A percentile compares a stretch with the other conserved stretches of the same genome.
Evolutionary conservation across 1,284 basidiomycete species (phyloP).

Genomic region (Puccinia horiana): DNA sequence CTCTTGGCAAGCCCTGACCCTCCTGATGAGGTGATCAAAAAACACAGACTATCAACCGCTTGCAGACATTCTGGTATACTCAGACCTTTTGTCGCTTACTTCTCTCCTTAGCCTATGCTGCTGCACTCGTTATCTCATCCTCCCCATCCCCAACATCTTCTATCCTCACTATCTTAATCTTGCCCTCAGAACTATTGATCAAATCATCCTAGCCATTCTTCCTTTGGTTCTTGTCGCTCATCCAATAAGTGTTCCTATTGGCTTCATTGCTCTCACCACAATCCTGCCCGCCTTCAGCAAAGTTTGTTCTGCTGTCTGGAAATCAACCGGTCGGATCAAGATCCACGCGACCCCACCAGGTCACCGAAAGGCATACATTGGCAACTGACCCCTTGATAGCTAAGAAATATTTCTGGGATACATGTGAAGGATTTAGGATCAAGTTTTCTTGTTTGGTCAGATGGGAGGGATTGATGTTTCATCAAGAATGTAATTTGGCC

Average conservation of each 20-base stretch:
- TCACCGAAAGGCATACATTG: conserved; percentile 85
- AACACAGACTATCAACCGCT: conserved; percentile 31
- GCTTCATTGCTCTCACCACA: conserved; percentile 40
- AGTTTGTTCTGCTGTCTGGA: conserved; percentile 38
- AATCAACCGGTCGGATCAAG: conserved; percentile 41
- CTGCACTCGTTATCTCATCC: conserved; percentile 31
- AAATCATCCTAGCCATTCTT: conserved; percentile 44
- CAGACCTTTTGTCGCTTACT: conserved; percentile 26
- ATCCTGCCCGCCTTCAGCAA: conserved; percentile 45
- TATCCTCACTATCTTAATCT: conserved; percentile 28
- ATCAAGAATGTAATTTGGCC: conserved; percentile 72
- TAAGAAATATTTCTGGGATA: conserved; percentile 83
- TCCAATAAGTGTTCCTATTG: conserved; percentile 36
- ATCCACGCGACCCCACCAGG: too few species aligned
- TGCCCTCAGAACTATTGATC: conserved; percentile 30
- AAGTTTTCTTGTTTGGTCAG: conserved; percentile 74
- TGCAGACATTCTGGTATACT: conserved; percentile 14
- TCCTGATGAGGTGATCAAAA: conserved; percentile 49
- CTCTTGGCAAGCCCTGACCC: conserved; percentile 33
- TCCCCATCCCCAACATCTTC: conserved; percentile 41
- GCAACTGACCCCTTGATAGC: conserved; percentile 67
- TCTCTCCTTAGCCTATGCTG: conserved; percentile 45
- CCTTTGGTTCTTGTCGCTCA: conserved; percentile 26
- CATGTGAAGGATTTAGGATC: conserved; percentile 85
- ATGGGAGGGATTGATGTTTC: conserved; percentile 70